Evolutionary conservation across 345 rosid genomes (phyloP).

Genomic region (Syzygium aqueum): DNA sequence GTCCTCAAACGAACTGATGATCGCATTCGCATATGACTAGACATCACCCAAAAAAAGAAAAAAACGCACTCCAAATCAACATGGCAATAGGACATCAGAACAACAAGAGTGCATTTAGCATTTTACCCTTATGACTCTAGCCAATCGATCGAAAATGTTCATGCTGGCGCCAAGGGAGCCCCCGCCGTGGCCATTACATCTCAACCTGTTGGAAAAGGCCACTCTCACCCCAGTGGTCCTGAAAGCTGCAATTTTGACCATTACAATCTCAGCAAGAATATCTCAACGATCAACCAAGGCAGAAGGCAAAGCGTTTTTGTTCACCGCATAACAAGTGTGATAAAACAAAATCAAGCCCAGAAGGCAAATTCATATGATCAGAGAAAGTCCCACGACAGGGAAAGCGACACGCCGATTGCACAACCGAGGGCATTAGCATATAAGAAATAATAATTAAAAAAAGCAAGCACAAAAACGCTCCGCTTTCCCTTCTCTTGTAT

Average conservation of each 20-base stretch:
- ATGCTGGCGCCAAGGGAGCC: conserved; percentile 38
- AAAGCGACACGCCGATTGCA: not conserved
- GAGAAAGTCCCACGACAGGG: not conserved
- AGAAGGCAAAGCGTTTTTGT: too few relatives aligned
- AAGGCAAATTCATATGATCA: not conserved
- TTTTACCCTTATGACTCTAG: conserved; percentile 62
- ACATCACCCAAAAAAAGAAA: not conserved
- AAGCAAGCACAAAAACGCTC: not conserved
- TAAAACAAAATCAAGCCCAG: not conserved
- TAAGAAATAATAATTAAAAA: too few relatives aligned
- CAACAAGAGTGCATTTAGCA: not conserved
- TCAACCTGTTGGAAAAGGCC: conserved; percentile 22
- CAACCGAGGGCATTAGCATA: not conserved
- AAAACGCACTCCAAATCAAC: not conserved
- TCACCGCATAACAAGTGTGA: not conserved
- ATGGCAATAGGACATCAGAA: not conserved
- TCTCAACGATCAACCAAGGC: not conserved
- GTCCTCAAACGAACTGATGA: conserved; percentile 59
- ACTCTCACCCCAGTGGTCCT: conserved; percentile 24
- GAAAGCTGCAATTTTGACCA: conserved; percentile 2
- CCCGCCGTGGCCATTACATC: conserved; percentile 38
- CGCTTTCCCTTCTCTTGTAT: not conserved
- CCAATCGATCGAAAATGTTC: conserved; percentile 70
- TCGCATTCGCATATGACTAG: conserved; percentile 70
- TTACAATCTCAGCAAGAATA: not conserved